Evolutionary conservation across 306 rosid species (phyloP).

Genomic region (Citrullus mucosospermus): DNA sequence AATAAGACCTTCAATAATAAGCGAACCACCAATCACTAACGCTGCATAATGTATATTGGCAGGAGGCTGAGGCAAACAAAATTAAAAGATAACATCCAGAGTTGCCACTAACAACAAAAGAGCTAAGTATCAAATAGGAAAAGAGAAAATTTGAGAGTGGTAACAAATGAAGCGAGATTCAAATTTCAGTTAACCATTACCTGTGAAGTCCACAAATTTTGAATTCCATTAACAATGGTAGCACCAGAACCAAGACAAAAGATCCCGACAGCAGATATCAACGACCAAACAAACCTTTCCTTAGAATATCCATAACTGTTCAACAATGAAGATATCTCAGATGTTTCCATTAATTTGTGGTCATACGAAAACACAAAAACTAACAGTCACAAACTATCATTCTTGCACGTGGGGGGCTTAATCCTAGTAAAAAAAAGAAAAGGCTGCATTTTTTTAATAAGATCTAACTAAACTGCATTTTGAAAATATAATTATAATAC

Average conservation of each 20-base stretch:
- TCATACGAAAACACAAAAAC: not conserved
- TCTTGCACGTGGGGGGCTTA: not conserved
- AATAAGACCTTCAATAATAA: slow-evolving; percentile 73
- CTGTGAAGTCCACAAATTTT: slow-evolving; percentile 88
- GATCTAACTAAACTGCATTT: not conserved
- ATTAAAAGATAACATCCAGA: not conserved
- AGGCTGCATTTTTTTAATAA: not conserved
- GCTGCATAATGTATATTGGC: slow-evolving; percentile 72
- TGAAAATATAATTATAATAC: not conserved
- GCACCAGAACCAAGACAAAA: slow-evolving; percentile 99
- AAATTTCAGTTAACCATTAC: slow-evolving; percentile 20
- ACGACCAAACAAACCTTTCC: slow-evolving; percentile 99
- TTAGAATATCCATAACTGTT: slow-evolving; percentile 93
- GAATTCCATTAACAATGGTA: slow-evolving; percentile 84
- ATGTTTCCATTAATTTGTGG: not conserved
- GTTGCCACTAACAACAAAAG: not conserved
- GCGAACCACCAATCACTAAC: slow-evolving; percentile 82
- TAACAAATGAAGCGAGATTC: not conserved
- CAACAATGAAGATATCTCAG: slow-evolving; percentile 16
- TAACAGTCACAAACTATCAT: not conserved
- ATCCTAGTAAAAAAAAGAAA: not conserved
- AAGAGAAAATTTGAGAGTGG: not conserved
- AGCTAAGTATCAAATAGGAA: not conserved
- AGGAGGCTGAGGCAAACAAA: slow-evolving; percentile 59
- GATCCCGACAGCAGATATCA: slow-evolving; percentile 97